Conservation (phyloP, 2,329 filamentous ascomycete species). For the Onygenales sp. region DNA sequence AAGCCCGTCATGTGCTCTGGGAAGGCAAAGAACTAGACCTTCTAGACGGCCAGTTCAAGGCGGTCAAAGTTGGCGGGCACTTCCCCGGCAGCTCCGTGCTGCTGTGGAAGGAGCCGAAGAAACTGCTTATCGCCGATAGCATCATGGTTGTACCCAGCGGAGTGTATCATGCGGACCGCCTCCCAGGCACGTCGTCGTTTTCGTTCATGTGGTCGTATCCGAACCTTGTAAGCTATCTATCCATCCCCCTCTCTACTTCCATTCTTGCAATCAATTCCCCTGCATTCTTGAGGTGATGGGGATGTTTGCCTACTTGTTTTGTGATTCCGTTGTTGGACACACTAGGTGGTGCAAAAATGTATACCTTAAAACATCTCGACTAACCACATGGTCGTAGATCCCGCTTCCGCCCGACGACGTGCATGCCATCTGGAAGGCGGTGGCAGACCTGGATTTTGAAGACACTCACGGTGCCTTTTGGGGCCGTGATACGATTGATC, state of each 20-base stretch:
- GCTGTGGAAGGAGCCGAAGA: constrained; percentile 49
- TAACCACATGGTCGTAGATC: constrained; percentile 37
- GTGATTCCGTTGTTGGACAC: not conserved
- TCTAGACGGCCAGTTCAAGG: constrained; percentile 6
- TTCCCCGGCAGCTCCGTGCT: constrained; percentile 66
- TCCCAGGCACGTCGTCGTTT: constrained; percentile 43
- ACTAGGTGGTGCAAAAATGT: too few species aligned
- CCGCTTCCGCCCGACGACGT: constrained; percentile 58
- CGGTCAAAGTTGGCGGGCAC: constrained; percentile 64
- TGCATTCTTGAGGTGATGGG: not conserved
- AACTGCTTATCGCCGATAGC: constrained; percentile 68
- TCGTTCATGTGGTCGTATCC: constrained; percentile 70
- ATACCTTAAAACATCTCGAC: not conserved
- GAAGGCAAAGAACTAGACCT: constrained; percentile 31
- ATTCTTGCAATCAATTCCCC: constrained; percentile 11
- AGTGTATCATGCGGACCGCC: constrained; percentile 22
- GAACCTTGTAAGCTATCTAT: constrained; percentile 39
- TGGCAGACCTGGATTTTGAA: constrained; percentile 53
- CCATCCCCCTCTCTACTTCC: constrained; percentile 9
- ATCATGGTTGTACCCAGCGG: constrained; percentile 56
- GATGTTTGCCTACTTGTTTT: not conserved
- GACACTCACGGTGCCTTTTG: constrained; percentile 60
- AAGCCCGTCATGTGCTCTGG: constrained; percentile 21
- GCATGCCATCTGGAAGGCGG: constrained; percentile 57
- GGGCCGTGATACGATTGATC: constrained; percentile 50